Evolutionary conservation across 345 rosid genomes (phyloP).

Genomic region (Populus deltoides): DNA sequence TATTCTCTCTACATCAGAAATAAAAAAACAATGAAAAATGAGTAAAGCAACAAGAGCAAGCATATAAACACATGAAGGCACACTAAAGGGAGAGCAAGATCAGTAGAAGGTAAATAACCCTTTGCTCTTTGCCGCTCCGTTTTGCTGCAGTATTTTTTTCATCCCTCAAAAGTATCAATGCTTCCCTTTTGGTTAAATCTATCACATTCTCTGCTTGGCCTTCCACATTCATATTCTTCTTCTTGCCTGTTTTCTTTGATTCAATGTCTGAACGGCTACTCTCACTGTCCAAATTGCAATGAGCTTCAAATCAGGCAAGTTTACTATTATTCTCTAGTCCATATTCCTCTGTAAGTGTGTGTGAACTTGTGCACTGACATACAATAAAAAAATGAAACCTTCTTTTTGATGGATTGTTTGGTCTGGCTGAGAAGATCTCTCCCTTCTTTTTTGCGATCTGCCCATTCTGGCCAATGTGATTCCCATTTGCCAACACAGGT

Average conservation of each 20-base stretch:
- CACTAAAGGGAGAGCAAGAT: not conserved
- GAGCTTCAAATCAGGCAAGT: conserved; percentile 13
- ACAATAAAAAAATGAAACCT: conserved; percentile 35
- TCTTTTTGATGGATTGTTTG: conserved; percentile 30
- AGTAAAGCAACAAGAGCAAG: not conserved
- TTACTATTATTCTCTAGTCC: too few species aligned
- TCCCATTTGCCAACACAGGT: conserved; percentile 29
- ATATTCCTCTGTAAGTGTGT: not conserved
- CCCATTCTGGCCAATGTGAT: conserved; percentile 41
- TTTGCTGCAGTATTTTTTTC: conserved; percentile 46
- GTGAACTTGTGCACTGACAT: not conserved
- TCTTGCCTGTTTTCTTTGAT: conserved; percentile 41
- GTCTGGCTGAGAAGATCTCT: conserved; percentile 35
- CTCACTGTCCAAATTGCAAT: conserved; percentile 25
- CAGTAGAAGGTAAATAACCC: conserved; percentile 47
- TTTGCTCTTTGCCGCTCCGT: conserved; percentile 63
- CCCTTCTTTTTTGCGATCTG: conserved; percentile 30
- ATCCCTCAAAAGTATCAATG: conserved; percentile 32
- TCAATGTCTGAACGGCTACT: conserved; percentile 35
- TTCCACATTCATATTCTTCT: conserved; percentile 40
- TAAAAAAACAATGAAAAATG: conserved; percentile 4
- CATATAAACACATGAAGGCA: conserved; percentile 8
- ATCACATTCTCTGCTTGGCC: conserved; percentile 23
- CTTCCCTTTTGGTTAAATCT: conserved; percentile 21
- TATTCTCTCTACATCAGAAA: conserved; percentile 53